Conservation (phyloP, 805 yeast genomes). For the Cyberlindnera mycetangii region DNA sequence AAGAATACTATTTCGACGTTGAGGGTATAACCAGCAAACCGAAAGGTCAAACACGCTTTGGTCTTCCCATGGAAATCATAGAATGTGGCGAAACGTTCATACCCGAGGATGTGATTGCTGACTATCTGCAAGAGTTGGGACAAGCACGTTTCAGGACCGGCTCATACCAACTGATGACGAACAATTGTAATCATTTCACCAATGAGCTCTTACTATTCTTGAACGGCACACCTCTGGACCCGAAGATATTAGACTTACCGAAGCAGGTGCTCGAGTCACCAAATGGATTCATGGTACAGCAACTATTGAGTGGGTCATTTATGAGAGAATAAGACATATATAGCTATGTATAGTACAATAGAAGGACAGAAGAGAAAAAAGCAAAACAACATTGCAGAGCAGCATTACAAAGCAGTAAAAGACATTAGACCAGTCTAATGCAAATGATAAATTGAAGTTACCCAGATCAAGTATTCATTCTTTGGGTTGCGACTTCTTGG, state of each 20-base stretch:
- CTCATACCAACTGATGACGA: slow-evolving; percentile 54
- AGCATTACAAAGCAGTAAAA: no score
- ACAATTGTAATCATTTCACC: slow-evolving; percentile 69
- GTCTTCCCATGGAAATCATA: slow-evolving; percentile 49
- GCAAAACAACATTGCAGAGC: no score
- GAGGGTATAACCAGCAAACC: slow-evolving; percentile 44
- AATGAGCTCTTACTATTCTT: slow-evolving; percentile 55
- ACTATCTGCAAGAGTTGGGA: slow-evolving; percentile 48
- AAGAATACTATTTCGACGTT: slow-evolving; percentile 57
- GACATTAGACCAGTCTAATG: no score
- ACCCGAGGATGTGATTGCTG: slow-evolving; percentile 49
- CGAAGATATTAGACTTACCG: slow-evolving; percentile 50
- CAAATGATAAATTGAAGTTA: no score
- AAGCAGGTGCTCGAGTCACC: slow-evolving; percentile 48
- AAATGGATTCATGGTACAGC: slow-evolving; percentile 46
- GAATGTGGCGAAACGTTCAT: slow-evolving; percentile 53
- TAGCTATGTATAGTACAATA: slow-evolving; percentile 3
- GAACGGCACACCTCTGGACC: slow-evolving; percentile 54
- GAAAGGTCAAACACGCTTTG: slow-evolving; percentile 60
- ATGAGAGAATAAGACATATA: no score
- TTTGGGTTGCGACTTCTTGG: no score
- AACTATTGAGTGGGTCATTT: slow-evolving; percentile 32
- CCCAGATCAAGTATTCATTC: no score
- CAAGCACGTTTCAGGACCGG: slow-evolving; percentile 38
- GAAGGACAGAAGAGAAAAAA: not conserved